phyloP scores from a whole-genome alignment of 78 protist species.

The Dictyostelium firmibasis region DNA sequence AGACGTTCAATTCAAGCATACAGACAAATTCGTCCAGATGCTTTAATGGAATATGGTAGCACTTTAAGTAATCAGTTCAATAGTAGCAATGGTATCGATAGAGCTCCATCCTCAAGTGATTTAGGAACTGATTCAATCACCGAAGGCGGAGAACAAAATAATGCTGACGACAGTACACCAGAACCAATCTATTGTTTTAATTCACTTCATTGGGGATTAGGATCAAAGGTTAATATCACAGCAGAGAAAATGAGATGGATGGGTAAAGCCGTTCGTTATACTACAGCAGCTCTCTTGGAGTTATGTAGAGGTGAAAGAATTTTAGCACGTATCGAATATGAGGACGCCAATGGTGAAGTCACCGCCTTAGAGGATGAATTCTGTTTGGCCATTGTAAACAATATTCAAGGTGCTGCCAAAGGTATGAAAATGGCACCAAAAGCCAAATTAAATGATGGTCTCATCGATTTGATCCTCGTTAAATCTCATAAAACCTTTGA shows the following conservation, averaged over 20 bases:
- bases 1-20: slow-evolving; percentile 20
- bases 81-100: not conserved
- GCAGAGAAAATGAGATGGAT: slow-evolving; percentile 85
- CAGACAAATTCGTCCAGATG: slow-evolving; percentile 54
- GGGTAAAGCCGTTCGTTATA: slow-evolving; percentile 83
- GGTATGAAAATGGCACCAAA: slow-evolving; percentile 87
- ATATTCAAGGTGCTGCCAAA: slow-evolving; percentile 80
- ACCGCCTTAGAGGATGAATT: slow-evolving; percentile 70
- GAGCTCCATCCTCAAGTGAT: not conserved
- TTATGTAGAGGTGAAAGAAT: slow-evolving; percentile 73
- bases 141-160: not conserved
- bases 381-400: slow-evolving; percentile 77
- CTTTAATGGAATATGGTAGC: slow-evolving; percentile 58
- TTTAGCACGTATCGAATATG: slow-evolving; percentile 75
- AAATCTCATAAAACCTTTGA: slow-evolving; percentile 67
- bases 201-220: slow-evolving; percentile 82
- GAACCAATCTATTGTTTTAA: slow-evolving; percentile 65
- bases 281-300: slow-evolving; percentile 78
- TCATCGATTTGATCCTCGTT: slow-evolving; percentile 70
- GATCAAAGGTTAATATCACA: slow-evolving; percentile 72
- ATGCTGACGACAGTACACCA: not conserved
- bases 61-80: not conserved
- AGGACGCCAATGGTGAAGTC: slow-evolving; percentile 69
- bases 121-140: not conserved
- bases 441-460: slow-evolving; percentile 80